Evolutionary conservation across 225 moss, liverwort and hornwort genomes (phyloP).

Genomic region (Takakia lepidozioides): DNA sequence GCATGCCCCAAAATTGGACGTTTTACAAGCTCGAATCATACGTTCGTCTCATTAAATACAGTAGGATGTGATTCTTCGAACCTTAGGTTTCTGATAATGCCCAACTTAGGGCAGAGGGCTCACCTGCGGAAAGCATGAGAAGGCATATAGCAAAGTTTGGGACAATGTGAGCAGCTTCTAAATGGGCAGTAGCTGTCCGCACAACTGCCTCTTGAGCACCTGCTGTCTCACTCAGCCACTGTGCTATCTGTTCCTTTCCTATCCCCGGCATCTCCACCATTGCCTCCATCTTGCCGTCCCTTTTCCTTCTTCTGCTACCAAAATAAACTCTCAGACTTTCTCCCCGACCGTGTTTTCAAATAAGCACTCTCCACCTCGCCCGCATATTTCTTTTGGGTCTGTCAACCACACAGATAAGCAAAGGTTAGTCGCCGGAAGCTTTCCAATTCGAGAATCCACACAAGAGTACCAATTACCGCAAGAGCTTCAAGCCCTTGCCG

Average conservation of each 20-base stretch:
- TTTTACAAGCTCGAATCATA: too few species aligned
- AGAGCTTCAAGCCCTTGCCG: too few species aligned
- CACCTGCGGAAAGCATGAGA: constrained; percentile 73
- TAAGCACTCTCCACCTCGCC: too few species aligned
- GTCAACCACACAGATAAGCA: too few species aligned
- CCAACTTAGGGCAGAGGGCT: constrained; percentile 1
- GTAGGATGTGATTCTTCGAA: neutral
- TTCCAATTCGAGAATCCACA: too few species aligned
- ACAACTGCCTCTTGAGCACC: constrained; percentile 67
- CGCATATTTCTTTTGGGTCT: too few species aligned
- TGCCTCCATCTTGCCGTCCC: constrained; percentile 51
- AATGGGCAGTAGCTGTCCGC: constrained; percentile 58
- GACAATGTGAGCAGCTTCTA: constrained; percentile 64
- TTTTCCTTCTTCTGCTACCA: neutral
- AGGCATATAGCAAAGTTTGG: constrained; percentile 70
- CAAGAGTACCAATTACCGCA: too few species aligned
- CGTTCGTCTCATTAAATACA: too few species aligned
- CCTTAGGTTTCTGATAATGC: neutral
- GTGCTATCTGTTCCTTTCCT: constrained; percentile 68
- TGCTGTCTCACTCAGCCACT: constrained; percentile 78
- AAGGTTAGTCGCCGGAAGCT: too few species aligned
- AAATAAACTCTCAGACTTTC: too few species aligned
- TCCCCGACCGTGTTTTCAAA: too few species aligned
- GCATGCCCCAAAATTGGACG: too few species aligned
- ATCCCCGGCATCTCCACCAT: constrained; percentile 77